Evolutionary conservation across 1,284 basidiomycete genomes (phyloP), one percentile per base, ranked within the genome.

Genomic region (Sporisorium scitamineum): DNA sequence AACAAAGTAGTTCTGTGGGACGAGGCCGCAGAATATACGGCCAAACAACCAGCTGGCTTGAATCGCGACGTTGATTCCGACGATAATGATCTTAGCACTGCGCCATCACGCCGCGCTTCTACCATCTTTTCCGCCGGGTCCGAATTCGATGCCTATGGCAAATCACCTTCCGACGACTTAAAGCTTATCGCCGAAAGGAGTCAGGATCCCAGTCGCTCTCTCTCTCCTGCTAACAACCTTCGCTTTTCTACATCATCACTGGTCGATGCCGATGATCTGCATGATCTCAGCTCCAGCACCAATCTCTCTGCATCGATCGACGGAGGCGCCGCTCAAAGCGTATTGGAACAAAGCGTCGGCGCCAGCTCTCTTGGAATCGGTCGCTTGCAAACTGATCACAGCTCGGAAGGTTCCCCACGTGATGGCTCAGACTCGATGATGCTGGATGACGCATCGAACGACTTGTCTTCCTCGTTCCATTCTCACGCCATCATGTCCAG

Each of bases 1-100:
- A 83, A 82, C 62, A 83, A 83, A 57, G 79, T 83, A 32, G 44
- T 83, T 13, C 51, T 83, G 8, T 83, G 81, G 81, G 81, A 83
- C 44, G 76, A 83, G 47, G 74, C 71, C 10, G 79, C 80, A 18
- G 57, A 64, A 20, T 63, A 65, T 9, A 58, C 57, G 0, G 51
- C 62, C 6, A 60, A 63, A 2, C 18, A 14, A 6, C 32, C 54
- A 13, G 11, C 31, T 2, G 11, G 26, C 4, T 2, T 32, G 1
- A 22, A 53, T 8, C 51, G n/a, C 5, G 57, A 54, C 10, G 24
- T 16, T 11, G 64, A 64, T n/a, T 64, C 58, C 18, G 60, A 65
- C n/a, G 63, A 64, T 9, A 63, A 48, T 31, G 41, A 63, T 20
- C 13, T 20, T 16, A 44, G 20, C 16, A 54, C 29, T 13, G 32